Percentiles rank a stretch among this genome's conserved stretches.
phyloP scores from a whole-genome alignment of 225 moss, liverwort and hornwort genomes.

The Neckera pumila region DNA sequence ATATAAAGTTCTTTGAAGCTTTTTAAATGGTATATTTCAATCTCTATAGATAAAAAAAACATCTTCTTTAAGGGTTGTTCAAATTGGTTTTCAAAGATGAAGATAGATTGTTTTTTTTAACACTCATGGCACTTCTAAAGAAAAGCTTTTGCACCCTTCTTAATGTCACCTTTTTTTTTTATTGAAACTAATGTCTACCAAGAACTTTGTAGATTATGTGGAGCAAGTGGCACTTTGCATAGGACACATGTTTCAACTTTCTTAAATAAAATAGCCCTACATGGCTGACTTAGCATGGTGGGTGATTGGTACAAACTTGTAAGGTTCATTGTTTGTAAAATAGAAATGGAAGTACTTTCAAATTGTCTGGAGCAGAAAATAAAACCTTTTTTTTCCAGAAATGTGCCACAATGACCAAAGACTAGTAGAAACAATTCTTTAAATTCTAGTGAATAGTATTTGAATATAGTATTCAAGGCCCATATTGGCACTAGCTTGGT shows the following conservation, averaged over 20 bases:
- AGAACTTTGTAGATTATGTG: not conserved
- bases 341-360: too few relatives aligned
- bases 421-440: too few relatives aligned
- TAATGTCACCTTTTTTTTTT: not conserved
- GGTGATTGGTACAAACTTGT: fast-evolving
- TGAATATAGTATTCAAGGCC: too few relatives aligned
- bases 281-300: fast-evolving
- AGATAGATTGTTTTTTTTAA: too few relatives aligned
- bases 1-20: too few relatives aligned
- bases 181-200: not conserved
- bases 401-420: not conserved
- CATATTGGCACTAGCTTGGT: too few relatives aligned
- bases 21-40: too few relatives aligned
- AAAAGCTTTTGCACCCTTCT: too few relatives aligned
- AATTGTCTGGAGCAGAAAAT: fast-evolving
- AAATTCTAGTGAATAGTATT: fast-evolving
- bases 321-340: not conserved
- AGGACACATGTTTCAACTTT: not conserved
- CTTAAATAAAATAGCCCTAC: not conserved
- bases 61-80: too few relatives aligned
- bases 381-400: fast-evolving
- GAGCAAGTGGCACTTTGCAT: not conserved
- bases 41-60: too few relatives aligned
- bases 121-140: too few relatives aligned
- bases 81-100: too few relatives aligned